Base-by-base conservation (phyloP, 2,329 filamentous ascomycete genomes). In the Clarireedia sp. region DNA sequence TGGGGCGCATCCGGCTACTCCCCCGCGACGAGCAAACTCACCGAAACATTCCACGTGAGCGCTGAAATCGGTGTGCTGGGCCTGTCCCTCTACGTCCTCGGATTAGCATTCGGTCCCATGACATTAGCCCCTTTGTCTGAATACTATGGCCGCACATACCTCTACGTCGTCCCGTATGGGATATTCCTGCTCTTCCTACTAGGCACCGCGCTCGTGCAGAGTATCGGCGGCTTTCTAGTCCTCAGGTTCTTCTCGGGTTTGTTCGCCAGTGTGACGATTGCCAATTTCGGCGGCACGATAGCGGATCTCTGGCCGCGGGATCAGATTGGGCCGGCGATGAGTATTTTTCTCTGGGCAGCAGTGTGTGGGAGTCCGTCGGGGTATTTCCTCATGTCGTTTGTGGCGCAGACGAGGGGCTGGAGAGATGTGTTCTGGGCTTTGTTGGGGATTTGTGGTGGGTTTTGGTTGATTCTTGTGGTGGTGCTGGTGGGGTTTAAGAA, bases 151-250 rank as follows among this genome's bases (percentile, higher is more conserved):
- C 60, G 74, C 38, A 67, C 70, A 26, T 71, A 72, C 2, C 69
- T 76, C 2, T 76, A 76, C 52, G 66, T 75, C 10, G 61, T 64
- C 36, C 71, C 74, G 8, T 85, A 87, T 71, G 78, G 78, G 0
- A 65, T 73, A 0, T 75, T 73, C 55, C 60, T 77, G 2, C 58
- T 73, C 1, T 69, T 77, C 6, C 64, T 77, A 3, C 64, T 75
- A 3, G 73, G 66, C 0, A 74, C 74, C 3, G 73, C 74, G 0
- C 64, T 73, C n/a, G 71, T 73, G 2, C 62, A 73, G 6, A 72
- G 62, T 38, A 62, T 77, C 14, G 70, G 62, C 3, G 70, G 67
- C 0, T 76, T 78, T 52, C 63, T 77, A 7, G 61, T 72, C 0
- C 57, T 78, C 3, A 64, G 75, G 2, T 62, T 77, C 14, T 61